A percentile compares a stretch with the other conserved stretches of the same genome.
These are phyloP conservation scores for Houttuynia cordata DNA, from an alignment of 164 flowering plant genomes.

Conservation along the genomic window DNA sequence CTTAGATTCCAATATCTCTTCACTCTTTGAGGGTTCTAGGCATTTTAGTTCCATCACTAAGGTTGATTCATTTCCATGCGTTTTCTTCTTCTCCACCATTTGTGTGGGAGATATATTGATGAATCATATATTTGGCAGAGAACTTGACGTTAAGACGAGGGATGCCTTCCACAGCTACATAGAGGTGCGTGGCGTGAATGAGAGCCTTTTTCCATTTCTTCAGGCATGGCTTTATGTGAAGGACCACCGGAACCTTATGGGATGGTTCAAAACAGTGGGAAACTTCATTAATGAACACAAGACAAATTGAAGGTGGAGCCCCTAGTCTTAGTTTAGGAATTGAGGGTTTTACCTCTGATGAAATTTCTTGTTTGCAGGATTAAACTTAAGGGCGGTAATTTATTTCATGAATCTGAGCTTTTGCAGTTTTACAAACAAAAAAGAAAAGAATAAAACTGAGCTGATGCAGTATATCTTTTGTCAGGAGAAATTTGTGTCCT, in stretches of 20 bases:
- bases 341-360: no score
- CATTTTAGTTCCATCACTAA: no score
- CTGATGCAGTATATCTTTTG: no score
- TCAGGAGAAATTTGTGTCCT: no score
- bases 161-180: slow-evolving; percentile 36
- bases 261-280: slow-evolving; percentile 74
- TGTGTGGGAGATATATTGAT: not conserved
- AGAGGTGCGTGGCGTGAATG: slow-evolving; percentile 76
- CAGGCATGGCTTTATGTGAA: slow-evolving; percentile 97
- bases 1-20: not conserved
- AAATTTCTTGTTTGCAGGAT: no score
- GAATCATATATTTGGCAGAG: not conserved
- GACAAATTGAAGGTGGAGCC: slow-evolving; percentile 7
- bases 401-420: no score
- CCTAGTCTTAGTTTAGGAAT: no score
- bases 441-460: no score
- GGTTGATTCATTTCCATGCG: no score
- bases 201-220: slow-evolving; percentile 73
- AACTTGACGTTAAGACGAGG: not conserved
- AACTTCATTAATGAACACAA: slow-evolving; percentile 30
- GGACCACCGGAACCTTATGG: slow-evolving; percentile 69
- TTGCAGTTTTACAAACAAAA: no score
- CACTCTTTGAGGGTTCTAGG: not conserved
- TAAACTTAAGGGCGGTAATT: no score
- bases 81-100: not conserved